Evolutionary conservation across 1,284 basidiomycete genomes (phyloP).

Genomic region (Apiotrichum sp.): DNA sequence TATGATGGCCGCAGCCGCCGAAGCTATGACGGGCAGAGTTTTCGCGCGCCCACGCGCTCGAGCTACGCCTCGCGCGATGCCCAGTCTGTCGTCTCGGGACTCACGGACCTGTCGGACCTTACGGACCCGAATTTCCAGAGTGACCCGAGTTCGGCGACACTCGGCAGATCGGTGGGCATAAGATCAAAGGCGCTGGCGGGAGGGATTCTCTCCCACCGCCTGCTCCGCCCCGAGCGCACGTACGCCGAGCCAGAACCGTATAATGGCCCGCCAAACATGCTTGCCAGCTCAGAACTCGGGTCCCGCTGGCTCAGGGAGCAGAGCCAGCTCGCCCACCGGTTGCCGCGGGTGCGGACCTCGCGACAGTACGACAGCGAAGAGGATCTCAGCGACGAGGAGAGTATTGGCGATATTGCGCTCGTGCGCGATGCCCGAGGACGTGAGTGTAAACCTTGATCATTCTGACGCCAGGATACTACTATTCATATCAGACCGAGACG

Average conservation of each 20-base stretch:
- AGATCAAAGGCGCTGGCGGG: not conserved
- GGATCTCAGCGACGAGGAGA: conserved; percentile 37
- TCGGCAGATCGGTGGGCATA: not conserved
- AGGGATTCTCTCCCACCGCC: not conserved
- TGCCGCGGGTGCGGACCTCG: conserved; percentile 5
- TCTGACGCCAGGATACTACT: conserved; percentile 39
- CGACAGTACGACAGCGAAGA: conserved; percentile 33
- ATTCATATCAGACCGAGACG: conserved; percentile 42
- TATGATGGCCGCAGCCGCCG: not conserved
- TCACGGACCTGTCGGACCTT: not conserved
- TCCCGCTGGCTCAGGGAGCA: conserved; percentile 77
- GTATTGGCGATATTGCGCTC: conserved; percentile 36
- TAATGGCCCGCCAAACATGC: conserved; percentile 23
- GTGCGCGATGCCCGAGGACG: conserved; percentile 43
- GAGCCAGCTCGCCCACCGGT: conserved; percentile 50
- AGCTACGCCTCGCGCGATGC: not conserved
- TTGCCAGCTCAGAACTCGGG: conserved; percentile 55
- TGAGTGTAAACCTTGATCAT: conserved; percentile 18
- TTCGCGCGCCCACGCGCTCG: not conserved
- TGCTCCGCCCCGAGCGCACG: not conserved
- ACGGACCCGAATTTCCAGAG: not conserved
- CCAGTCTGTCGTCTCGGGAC: not conserved
- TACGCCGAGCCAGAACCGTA: not conserved
- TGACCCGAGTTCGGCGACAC: not conserved
- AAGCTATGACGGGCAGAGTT: not conserved